phyloP scores from a whole-genome alignment of 768 basidiomycete genomes.

The Rhodotorula taiwanensis region DNA sequence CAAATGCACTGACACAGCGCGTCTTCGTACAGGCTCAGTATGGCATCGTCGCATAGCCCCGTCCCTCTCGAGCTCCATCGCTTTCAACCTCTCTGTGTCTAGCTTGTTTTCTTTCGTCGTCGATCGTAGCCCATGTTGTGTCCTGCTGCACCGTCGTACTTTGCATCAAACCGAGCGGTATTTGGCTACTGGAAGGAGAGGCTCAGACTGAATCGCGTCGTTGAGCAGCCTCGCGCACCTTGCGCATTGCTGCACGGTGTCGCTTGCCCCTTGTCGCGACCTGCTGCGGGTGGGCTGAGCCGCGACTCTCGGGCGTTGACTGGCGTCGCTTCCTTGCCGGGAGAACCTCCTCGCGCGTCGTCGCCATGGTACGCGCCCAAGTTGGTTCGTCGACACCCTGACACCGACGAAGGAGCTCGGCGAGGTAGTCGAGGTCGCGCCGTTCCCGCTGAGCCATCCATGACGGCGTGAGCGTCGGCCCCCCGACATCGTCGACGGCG shows the following conservation, averaged over 20 bases:
- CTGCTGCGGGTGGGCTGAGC: no score
- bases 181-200: no score
- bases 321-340: not conserved
- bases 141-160: not conserved
- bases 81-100: not conserved
- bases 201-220: no score
- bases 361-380: not conserved
- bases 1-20: not conserved
- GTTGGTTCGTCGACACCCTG: not conserved
- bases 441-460: conserved; percentile 10
- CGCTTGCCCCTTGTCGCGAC: not conserved
- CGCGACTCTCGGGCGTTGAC: no score
- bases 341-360: conserved; percentile 13
- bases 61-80: not conserved
- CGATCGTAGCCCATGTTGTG: no score
- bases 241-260: not conserved
- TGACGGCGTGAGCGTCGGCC: not conserved
- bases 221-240: not conserved
- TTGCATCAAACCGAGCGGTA: not conserved
- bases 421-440: conserved; percentile 17
- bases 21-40: not conserved
- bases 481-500: not conserved
- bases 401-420: conserved; percentile 2
- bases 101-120: not conserved
- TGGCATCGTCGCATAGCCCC: not conserved